These are phyloP conservation scores for Eimeria maxima DNA, from an alignment of 169 alveolate genomes.

Conservation along the genomic window DNA sequence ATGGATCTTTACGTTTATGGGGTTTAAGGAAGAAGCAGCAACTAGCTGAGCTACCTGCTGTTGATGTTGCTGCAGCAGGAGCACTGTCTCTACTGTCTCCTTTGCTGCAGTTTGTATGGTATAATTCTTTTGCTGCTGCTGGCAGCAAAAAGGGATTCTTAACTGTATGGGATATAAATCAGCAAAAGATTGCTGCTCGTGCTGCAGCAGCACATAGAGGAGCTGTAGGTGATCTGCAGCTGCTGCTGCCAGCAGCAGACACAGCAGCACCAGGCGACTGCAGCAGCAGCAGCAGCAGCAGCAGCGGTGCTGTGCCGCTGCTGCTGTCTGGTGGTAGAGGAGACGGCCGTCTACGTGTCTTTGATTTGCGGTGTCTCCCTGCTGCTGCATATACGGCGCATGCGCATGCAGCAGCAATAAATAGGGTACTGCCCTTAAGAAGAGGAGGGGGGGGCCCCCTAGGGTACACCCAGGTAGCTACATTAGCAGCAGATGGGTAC, in stretches of 20 bases:
- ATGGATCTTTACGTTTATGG: conserved; percentile 77
- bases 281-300: conserved; percentile 72
- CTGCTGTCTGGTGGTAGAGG: conserved; percentile 41
- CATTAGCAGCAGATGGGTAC: conserved; percentile 73
- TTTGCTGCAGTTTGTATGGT: conserved; percentile 50
- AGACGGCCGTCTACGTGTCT: conserved; percentile 58
- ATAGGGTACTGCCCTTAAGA: not conserved
- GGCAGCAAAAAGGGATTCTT: conserved; percentile 64
- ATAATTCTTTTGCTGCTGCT: conserved; percentile 68
- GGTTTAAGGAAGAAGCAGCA: not conserved
- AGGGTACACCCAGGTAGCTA: not conserved
- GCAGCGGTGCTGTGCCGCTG: conserved; percentile 57
- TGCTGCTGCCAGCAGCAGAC: conserved; percentile 49
- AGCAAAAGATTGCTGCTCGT: not conserved
- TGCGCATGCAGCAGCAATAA: conserved; percentile 64
- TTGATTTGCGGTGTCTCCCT: conserved; percentile 72
- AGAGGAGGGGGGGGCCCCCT: conserved; percentile 21
- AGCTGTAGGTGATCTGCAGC: conserved; percentile 75
- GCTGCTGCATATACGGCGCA: conserved; percentile 31
- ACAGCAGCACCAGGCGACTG: not conserved
- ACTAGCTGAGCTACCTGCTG: conserved; percentile 14
- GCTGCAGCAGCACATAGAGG: conserved; percentile 59
- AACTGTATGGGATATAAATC: conserved; percentile 65
- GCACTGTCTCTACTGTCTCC: conserved; percentile 31
- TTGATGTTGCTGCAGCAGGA: not conserved